Percentiles rank a stretch among this genome's conserved stretches.
Evolutionary conservation across 2,329 filamentous ascomycete species (phyloP).

Genomic region (Aureobasidium vineae): DNA sequence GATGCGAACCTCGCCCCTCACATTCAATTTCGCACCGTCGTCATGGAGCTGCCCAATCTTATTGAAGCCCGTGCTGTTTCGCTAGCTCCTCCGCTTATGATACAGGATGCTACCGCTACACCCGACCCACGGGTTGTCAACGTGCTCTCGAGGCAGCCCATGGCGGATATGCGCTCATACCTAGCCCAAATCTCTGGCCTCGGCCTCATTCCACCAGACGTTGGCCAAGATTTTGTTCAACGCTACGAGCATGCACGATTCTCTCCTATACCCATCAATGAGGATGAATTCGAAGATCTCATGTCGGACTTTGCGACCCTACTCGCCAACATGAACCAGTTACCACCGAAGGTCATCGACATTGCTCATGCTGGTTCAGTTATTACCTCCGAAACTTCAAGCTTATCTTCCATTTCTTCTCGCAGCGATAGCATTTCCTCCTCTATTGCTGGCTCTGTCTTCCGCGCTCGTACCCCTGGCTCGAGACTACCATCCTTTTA

Average conservation of each 20-base stretch:
- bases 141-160: conserved; percentile 66
- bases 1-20: conserved; percentile 67
- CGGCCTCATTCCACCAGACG: conserved; percentile 58
- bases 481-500: conserved; percentile 18
- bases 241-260: conserved; percentile 85
- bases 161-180: conserved; percentile 78
- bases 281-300: conserved; percentile 68
- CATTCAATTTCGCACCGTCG: conserved; percentile 77
- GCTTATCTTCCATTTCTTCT: conserved; percentile 17
- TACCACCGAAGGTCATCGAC: background rate
- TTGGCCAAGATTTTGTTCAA: conserved; percentile 62
- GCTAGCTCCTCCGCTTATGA: conserved; percentile 59
- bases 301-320: conserved; percentile 85
- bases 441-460: conserved; percentile 21
- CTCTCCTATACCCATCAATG: conserved; percentile 65
- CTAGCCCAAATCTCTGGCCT: conserved; percentile 67
- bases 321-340: conserved; percentile 65
- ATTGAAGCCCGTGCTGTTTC: conserved; percentile 93
- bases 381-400: background rate
- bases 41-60: conserved; percentile 80
- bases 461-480: background rate
- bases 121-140: conserved; percentile 68
- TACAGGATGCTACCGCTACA: conserved; percentile 40
- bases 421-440: conserved; percentile 19
- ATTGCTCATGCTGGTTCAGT: background rate